These are phyloP conservation scores for Tetrahymena thermophila DNA, from an alignment of 73 alveolate species.

Conservation along the genomic window DNA sequence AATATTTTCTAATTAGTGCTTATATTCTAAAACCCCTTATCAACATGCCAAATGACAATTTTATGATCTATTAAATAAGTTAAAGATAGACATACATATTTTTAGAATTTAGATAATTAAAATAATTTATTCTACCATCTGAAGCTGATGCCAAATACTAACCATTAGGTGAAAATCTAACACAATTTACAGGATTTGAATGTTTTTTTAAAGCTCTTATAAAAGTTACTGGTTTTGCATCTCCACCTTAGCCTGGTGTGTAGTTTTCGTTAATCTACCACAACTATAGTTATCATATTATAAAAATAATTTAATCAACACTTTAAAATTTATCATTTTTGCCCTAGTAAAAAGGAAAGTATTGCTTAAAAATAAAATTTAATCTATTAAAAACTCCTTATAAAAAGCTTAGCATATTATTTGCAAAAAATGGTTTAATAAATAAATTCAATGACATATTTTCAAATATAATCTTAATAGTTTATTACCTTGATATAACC, in stretches of 20 bases:
- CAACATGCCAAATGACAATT: constrained; percentile 73
- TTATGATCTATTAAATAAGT: constrained; percentile 15
- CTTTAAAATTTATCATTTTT: too few relatives aligned
- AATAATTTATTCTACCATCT: constrained; percentile 55
- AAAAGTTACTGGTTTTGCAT: background rate
- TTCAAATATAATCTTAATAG: background rate
- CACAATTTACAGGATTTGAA: constrained; percentile 76
- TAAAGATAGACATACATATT: background rate
- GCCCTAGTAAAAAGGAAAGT: background rate
- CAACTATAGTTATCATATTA: background rate
- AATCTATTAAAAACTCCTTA: background rate
- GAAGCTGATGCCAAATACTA: constrained; percentile 85
- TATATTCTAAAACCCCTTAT: constrained; percentile 65
- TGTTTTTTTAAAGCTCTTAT: constrained; percentile 41
- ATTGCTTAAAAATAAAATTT: background rate
- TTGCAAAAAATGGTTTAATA: too few relatives aligned
- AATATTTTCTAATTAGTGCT: constrained; percentile 76
- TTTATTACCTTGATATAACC: background rate
- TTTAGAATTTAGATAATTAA: background rate
- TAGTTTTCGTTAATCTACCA: background rate
- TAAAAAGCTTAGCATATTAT: background rate
- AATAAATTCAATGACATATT: too few relatives aligned
- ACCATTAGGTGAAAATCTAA: constrained; percentile 87
- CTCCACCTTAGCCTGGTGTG: background rate
- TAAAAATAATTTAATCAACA: background rate